Conservation (phyloP, 1,139 yeast genomes). For the Protomyces lactucae-debilis region DNA sequence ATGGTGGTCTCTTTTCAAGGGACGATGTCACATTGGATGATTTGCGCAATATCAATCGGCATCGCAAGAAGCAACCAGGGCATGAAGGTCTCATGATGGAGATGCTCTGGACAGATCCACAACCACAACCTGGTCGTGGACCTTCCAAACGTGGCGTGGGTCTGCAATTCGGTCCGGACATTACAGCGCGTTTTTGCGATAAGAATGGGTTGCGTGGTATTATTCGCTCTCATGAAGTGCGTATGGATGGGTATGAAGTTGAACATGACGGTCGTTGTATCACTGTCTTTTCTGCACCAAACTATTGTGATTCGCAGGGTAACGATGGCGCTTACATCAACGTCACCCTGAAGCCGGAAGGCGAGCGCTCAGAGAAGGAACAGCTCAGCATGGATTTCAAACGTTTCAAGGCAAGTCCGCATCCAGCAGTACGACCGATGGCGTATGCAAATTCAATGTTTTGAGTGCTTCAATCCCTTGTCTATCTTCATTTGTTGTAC, state of each 20-base stretch:
- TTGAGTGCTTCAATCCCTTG: not conserved
- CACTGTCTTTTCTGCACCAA: conserved; percentile 96
- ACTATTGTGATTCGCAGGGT: conserved; percentile 79
- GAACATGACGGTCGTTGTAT: conserved; percentile 83
- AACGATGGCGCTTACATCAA: conserved; percentile 82
- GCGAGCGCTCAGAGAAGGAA: conserved; percentile 45
- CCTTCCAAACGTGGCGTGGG: conserved; percentile 95
- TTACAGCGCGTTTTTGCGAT: conserved; percentile 73
- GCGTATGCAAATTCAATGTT: conserved; percentile 23
- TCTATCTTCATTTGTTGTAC: not conserved
- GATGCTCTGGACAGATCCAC: conserved; percentile 97
- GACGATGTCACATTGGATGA: conserved; percentile 68
- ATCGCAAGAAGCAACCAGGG: conserved; percentile 72
- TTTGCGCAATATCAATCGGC: conserved; percentile 64
- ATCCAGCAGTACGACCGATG: conserved; percentile 93
- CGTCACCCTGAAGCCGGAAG: not conserved
- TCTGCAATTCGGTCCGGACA: conserved; percentile 93
- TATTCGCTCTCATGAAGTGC: conserved; percentile 90
- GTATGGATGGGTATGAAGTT: conserved; percentile 81
- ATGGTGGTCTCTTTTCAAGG: conserved; percentile 88
- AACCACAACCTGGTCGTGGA: conserved; percentile 65
- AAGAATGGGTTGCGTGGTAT: conserved; percentile 68
- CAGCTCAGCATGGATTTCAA: conserved; percentile 54
- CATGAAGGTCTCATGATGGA: conserved; percentile 93
- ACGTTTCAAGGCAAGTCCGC: conserved; percentile 75